Conservation (phyloP, 768 basidiomycete genomes). For the Suillus subalutaceus region DNA sequence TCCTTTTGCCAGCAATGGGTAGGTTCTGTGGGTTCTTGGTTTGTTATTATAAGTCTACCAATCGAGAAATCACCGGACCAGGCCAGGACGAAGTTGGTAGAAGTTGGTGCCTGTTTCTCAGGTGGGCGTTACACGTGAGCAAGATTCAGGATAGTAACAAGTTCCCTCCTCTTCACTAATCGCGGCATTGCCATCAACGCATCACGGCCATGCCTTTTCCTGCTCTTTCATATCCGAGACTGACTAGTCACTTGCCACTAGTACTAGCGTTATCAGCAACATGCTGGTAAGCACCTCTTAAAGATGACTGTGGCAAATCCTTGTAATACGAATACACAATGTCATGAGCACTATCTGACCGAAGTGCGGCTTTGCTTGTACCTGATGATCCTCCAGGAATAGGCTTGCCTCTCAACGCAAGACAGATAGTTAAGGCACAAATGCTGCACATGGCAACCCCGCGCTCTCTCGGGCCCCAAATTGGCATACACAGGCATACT, state of each 20-base stretch:
- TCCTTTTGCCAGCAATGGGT: slow-evolving; percentile 8
- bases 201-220: slow-evolving; percentile 10
- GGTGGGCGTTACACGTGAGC: slow-evolving; percentile 8
- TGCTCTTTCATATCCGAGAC: slow-evolving; percentile 7
- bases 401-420: slow-evolving; percentile 1
- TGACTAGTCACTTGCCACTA: slow-evolving; percentile 2
- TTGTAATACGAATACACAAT: not conserved
- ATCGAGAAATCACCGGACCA: slow-evolving; percentile 12
- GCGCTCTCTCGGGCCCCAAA: not conserved
- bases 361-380: not conserved
- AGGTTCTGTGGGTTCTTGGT: slow-evolving; percentile 7
- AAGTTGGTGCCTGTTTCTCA: slow-evolving; percentile 10
- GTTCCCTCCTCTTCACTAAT: not conserved
- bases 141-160: not conserved
- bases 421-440: slow-evolving; percentile 12
- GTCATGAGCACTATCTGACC: not conserved
- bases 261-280: not conserved
- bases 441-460: not conserved
- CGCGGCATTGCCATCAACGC: slow-evolving; percentile 9
- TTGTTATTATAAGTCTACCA: slow-evolving; percentile 13
- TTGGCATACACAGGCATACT: not conserved
- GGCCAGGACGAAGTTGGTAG: not conserved
- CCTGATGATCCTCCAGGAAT: slow-evolving; percentile 15
- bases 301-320: not conserved
- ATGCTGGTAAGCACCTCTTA: not conserved